Evolutionary conservation across 2,329 filamentous ascomycete genomes (phyloP).

Genomic region (Venturia nashicola): DNA sequence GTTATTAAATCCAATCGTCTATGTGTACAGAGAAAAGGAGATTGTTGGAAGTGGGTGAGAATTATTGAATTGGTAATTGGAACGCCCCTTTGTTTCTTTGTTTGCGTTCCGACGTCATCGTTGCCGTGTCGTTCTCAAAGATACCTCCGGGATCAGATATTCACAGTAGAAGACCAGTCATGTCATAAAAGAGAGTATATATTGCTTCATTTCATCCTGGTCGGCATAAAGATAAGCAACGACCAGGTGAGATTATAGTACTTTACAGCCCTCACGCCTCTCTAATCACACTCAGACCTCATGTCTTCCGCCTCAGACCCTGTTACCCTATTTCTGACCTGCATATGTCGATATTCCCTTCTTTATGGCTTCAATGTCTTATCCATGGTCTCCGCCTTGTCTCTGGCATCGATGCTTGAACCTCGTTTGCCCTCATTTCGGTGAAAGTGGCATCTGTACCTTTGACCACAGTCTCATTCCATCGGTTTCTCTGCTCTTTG

Average conservation of each 20-base stretch:
- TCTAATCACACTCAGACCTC: not conserved
- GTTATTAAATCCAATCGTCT: not conserved
- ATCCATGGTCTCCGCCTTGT: not conserved
- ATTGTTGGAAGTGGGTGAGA: not conserved
- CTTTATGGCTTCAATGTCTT: not conserved
- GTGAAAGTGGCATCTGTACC: not conserved
- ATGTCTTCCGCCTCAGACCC: not conserved
- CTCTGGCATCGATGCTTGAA: not conserved
- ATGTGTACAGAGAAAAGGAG: not conserved
- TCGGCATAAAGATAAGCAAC: too few relatives aligned
- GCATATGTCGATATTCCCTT: not conserved
- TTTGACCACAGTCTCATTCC: not conserved
- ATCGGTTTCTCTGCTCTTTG: not conserved
- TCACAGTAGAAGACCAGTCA: not conserved
- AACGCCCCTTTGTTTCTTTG: not conserved
- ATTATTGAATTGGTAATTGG: not conserved
- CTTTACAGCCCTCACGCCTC: too few relatives aligned
- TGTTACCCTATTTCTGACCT: not conserved
- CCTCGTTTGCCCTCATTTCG: not conserved
- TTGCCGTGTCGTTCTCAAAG: not conserved
- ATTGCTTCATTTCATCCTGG: not conserved
- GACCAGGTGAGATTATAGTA: too few relatives aligned
- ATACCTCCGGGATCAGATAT: not conserved
- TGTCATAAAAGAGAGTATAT: not conserved
- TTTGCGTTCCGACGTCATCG: not conserved